These are phyloP conservation scores for Neonothopanus nambi DNA, from an alignment of 1,284 basidiomycete genomes.

Conservation along the genomic window DNA sequence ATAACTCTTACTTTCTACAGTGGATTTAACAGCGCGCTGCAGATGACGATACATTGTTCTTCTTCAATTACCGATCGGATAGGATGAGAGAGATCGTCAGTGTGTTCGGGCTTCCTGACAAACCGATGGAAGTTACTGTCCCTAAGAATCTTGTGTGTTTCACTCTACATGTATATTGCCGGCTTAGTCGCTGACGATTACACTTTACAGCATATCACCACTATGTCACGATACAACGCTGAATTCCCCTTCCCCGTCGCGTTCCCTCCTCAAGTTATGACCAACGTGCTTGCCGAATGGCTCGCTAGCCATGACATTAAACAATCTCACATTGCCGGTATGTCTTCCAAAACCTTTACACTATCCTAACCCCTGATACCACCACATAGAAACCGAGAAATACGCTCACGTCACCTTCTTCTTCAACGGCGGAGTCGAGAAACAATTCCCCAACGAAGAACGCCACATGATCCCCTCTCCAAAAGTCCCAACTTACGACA, in stretches of 20 bases:
- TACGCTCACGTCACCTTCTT: slow-evolving; percentile 96
- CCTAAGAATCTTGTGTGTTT: slow-evolving; percentile 74
- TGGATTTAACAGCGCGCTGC: background rate
- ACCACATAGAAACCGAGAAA: slow-evolving; percentile 87
- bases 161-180: background rate
- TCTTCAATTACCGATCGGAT: slow-evolving; percentile 89
- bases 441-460: slow-evolving; percentile 82
- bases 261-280: slow-evolving; percentile 89
- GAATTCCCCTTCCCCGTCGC: slow-evolving; percentile 86
- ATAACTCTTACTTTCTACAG: background rate
- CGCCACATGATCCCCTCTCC: slow-evolving; percentile 88
- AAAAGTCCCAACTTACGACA: slow-evolving; percentile 88
- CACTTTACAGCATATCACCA: slow-evolving; percentile 71
- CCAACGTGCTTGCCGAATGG: slow-evolving; percentile 90
- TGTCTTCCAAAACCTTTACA: slow-evolving; percentile 11
- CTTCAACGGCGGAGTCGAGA: slow-evolving; percentile 94
- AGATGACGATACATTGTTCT: slow-evolving; percentile 53
- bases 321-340: slow-evolving; percentile 85
- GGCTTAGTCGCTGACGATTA: background rate
- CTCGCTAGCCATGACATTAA: slow-evolving; percentile 75
- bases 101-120: slow-evolving; percentile 80
- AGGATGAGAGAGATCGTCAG: slow-evolving; percentile 80
- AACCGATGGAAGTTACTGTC: slow-evolving; percentile 80
- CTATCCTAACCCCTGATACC: slow-evolving; percentile 2
- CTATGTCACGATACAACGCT: slow-evolving; percentile 91